Evolutionary conservation across 2,329 filamentous ascomycete genomes (phyloP).

Genomic region (Aureobasidium musti): DNA sequence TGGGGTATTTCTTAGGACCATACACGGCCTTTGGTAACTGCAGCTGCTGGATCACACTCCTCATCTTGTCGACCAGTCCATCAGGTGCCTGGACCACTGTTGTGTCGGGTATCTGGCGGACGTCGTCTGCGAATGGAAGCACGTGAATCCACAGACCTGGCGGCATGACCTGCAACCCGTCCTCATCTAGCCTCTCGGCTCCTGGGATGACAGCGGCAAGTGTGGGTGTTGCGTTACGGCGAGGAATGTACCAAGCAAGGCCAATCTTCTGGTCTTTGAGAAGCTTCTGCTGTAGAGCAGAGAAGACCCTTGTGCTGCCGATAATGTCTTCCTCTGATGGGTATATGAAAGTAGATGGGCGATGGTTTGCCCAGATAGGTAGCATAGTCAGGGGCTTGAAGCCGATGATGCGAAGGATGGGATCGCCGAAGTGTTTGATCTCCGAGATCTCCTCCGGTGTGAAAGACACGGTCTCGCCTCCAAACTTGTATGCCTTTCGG

Average conservation of each 20-base stretch:
- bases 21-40: conserved; percentile 85
- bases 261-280: conserved; percentile 76
- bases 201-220: conserved; percentile 83
- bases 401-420: conserved; percentile 83
- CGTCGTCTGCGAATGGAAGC: conserved; percentile 85
- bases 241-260: conserved; percentile 85
- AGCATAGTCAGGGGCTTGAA: conserved; percentile 81
- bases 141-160: conserved; percentile 87
- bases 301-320: conserved; percentile 89
- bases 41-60: conserved; percentile 76
- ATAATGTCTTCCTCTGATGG: conserved; percentile 88
- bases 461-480: conserved; percentile 85
- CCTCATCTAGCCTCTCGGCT: conserved; percentile 63
- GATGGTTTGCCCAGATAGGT: conserved; percentile 80
- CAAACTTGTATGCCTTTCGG: conserved; percentile 93
- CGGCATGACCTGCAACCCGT: conserved; percentile 69
- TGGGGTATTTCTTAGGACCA: conserved; percentile 84
- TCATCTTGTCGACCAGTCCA: conserved; percentile 76
- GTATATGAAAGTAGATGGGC: conserved; percentile 89
- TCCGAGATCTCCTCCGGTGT: conserved; percentile 77
- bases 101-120: conserved; percentile 71
- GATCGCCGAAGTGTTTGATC: conserved; percentile 77
- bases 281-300: conserved; percentile 85
- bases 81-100: conserved; percentile 63
- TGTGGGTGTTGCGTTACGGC: conserved; percentile 75